Evolutionary conservation across 2,329 filamentous ascomycete genomes (phyloP).

Genomic region (Rutstroemia sp.): DNA sequence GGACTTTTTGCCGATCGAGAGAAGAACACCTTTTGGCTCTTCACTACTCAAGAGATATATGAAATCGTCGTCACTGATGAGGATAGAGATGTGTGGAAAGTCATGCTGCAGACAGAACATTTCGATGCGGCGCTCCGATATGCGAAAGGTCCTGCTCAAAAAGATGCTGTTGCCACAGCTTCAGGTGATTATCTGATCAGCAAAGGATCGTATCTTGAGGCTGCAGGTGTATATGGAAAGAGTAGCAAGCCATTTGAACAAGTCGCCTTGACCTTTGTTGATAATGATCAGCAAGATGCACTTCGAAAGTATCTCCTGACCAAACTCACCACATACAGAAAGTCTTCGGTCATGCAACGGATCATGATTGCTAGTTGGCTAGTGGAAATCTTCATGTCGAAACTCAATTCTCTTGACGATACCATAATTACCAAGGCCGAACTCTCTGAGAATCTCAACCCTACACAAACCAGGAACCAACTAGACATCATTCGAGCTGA

Average conservation of each 20-base stretch:
- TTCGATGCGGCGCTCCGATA: conserved; percentile 85
- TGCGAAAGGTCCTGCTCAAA: conserved; percentile 72
- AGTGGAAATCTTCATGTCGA: conserved; percentile 93
- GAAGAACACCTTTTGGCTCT: conserved; percentile 97
- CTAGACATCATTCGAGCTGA: conserved; percentile 66
- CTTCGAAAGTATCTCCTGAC: conserved; percentile 82
- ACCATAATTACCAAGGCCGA: conserved; percentile 86
- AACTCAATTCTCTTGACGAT: conserved; percentile 89
- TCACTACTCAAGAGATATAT: conserved; percentile 84
- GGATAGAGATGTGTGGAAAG: conserved; percentile 87
- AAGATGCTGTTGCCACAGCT: conserved; percentile 83
- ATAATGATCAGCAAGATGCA: conserved; percentile 83
- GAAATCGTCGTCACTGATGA: conserved; percentile 90
- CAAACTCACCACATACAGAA: conserved; percentile 76
- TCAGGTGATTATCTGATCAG: conserved; percentile 82
- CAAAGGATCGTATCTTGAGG: conserved; percentile 77
- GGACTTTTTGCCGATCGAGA: conserved; percentile 83
- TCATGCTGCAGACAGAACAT: conserved; percentile 78
- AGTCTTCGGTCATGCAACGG: conserved; percentile 80
- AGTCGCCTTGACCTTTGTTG: conserved; percentile 84
- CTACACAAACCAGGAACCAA: conserved; percentile 63
- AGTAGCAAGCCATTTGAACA: conserved; percentile 98
- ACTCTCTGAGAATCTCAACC: conserved; percentile 62
- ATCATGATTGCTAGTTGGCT: conserved; percentile 96
- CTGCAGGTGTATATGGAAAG: conserved; percentile 83